These are phyloP conservation scores for Populus hybrid DNA, from an alignment of 441 rosid genomes.

Conservation along the genomic window DNA sequence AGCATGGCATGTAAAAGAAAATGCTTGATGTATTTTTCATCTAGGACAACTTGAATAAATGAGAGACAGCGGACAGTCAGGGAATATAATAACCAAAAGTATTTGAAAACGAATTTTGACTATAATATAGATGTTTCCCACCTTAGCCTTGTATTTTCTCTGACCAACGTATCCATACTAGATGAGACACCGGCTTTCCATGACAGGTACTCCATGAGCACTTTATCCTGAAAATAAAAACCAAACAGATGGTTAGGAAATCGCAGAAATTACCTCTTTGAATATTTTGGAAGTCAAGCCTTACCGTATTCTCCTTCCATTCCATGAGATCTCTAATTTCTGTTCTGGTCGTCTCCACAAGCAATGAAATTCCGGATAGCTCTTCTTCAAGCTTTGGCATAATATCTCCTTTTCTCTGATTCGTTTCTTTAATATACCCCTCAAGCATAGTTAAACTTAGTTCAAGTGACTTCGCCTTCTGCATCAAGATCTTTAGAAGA, in stretches of 20 bases:
- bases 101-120: neutral
- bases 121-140: conserved; percentile 18
- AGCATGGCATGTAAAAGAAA: neutral
- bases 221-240: conserved; percentile 45
- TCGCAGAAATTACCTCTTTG: neutral
- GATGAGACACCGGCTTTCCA: conserved; percentile 62
- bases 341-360: conserved; percentile 47
- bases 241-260: neutral
- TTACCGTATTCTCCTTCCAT: conserved; percentile 66
- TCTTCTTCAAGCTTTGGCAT: conserved; percentile 56
- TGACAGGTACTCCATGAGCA: conserved; percentile 41
- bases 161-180: conserved; percentile 46
- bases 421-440: conserved; percentile 63
- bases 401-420: conserved; percentile 44
- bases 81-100: neutral
- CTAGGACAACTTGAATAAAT: neutral
- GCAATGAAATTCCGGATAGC: conserved; percentile 39
- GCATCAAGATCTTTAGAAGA: conserved; percentile 80
- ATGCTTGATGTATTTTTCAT: neutral
- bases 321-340: conserved; percentile 47
- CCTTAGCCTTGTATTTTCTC: conserved; percentile 70
- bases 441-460: conserved; percentile 62
- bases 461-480: conserved; percentile 73
- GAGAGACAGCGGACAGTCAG: neutral
- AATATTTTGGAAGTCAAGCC: neutral